Conservation (phyloP, 257 asterid genomes). For the Solanum sitiens region DNA sequence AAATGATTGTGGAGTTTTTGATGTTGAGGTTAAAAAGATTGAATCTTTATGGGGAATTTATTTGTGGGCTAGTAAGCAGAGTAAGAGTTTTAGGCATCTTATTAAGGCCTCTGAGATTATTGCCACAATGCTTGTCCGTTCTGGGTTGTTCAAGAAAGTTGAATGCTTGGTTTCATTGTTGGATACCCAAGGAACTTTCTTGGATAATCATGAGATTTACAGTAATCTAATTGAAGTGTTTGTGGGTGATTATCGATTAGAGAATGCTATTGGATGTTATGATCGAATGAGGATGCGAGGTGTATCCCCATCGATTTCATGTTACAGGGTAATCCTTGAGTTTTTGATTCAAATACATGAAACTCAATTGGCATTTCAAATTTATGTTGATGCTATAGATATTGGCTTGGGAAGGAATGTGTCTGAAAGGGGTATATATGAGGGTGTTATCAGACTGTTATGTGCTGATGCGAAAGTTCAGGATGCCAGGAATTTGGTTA, state of each 20-base stretch:
- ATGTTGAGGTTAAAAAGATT: constrained; percentile 40
- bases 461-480: constrained; percentile 67
- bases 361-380: constrained; percentile 26
- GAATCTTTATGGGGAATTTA: constrained; percentile 72
- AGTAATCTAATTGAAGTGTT: constrained; percentile 61
- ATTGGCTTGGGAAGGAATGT: constrained; percentile 24
- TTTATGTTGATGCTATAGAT: constrained; percentile 44
- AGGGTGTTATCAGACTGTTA: constrained; percentile 46
- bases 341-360: constrained; percentile 44
- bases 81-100: constrained; percentile 43
- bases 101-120: constrained; percentile 55
- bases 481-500: constrained; percentile 66
- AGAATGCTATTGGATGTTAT: constrained; percentile 38
- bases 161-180: constrained; percentile 56
- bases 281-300: constrained; percentile 53
- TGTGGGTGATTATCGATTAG: constrained; percentile 41
- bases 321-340: constrained; percentile 37
- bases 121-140: constrained; percentile 66
- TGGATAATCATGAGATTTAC: constrained; percentile 66
- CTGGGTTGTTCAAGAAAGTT: constrained; percentile 40
- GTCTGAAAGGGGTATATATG: constrained; percentile 32
- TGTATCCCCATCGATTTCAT: constrained; percentile 42
- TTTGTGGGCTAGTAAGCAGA: constrained; percentile 43
- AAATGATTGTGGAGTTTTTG: constrained; percentile 18
- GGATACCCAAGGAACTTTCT: constrained; percentile 38